Conservation (phyloP, 352 stramenopile genomes). For the Phytophthora ohioensis region DNA sequence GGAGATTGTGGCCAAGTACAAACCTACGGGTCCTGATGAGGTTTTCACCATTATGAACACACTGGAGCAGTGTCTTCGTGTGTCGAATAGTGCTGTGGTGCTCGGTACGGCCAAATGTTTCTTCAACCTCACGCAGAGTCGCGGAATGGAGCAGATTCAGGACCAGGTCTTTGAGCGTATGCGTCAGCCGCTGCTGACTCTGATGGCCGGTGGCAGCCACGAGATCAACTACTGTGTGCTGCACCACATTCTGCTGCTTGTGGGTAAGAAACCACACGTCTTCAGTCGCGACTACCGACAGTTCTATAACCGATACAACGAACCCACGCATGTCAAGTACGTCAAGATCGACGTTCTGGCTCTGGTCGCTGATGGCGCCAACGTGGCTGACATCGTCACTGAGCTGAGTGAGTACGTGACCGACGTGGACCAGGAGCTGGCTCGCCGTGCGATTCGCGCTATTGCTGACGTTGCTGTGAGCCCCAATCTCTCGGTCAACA, state of each 20-base stretch:
- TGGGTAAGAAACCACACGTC: constrained; percentile 94
- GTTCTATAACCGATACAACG: constrained; percentile 98
- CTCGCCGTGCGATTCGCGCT: constrained; percentile 92
- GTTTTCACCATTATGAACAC: constrained; percentile 99
- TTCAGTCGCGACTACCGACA: constrained; percentile 98
- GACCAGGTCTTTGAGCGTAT: constrained; percentile 92
- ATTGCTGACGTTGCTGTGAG: constrained; percentile 94
- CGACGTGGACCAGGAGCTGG: constrained; percentile 94
- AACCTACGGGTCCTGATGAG: constrained; percentile 94
- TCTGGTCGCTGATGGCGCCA: constrained; percentile 94
- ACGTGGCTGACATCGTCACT: constrained; percentile 96
- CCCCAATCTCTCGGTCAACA: constrained; percentile 68
- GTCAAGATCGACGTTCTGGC: constrained; percentile 98
- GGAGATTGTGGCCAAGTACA: constrained; percentile 95
- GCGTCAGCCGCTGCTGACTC: constrained; percentile 97
- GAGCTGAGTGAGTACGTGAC: constrained; percentile 98
- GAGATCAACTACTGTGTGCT: constrained; percentile 97
- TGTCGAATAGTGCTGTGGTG: constrained; percentile 96
- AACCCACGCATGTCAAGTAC: constrained; percentile 98
- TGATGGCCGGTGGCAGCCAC: constrained; percentile 95
- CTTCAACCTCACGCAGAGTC: constrained; percentile 93
- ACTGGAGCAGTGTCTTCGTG: constrained; percentile 95
- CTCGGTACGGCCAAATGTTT: constrained; percentile 98
- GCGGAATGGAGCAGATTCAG: constrained; percentile 89
- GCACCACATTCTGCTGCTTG: constrained; percentile 97